These are phyloP conservation scores for Phlyctochytrium arcticum DNA, from an alignment of 192 early-diverging fungal genomes.

Conservation along the genomic window DNA sequence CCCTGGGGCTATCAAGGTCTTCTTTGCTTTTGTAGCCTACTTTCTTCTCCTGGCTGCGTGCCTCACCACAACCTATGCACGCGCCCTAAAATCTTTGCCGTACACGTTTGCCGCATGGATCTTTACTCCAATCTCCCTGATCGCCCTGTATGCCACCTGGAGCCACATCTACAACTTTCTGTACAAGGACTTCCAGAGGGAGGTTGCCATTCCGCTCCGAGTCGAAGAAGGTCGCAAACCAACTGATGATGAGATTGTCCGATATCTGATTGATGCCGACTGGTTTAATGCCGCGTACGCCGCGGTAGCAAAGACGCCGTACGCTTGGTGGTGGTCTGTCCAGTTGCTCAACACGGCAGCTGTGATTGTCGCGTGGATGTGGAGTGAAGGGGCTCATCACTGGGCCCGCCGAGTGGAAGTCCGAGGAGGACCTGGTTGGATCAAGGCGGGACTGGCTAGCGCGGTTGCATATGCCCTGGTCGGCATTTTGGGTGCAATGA, in stretches of 20 bases:
- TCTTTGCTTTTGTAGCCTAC: slow-evolving; percentile 13
- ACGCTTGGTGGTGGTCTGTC: slow-evolving; percentile 22
- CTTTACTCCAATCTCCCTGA: slow-evolving; percentile 5
- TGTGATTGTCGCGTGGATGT: slow-evolving; percentile 18
- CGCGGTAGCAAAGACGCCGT: slow-evolving; percentile 6
- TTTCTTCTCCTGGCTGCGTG: not conserved
- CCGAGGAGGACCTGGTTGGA: not conserved
- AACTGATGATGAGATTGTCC: not conserved
- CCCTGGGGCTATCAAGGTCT: not conserved
- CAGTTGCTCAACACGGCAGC: slow-evolving; percentile 24
- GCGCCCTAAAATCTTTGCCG: slow-evolving; percentile 4
- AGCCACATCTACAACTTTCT: slow-evolving; percentile 15
- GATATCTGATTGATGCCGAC: slow-evolving; percentile 15
- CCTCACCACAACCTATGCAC: slow-evolving; percentile 5
- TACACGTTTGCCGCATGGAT: slow-evolving; percentile 6
- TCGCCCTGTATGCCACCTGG: slow-evolving; percentile 22
- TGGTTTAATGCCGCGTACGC: slow-evolving; percentile 29
- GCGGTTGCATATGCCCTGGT: slow-evolving; percentile 13
- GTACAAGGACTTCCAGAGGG: slow-evolving; percentile 1
- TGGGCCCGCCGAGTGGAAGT: not conserved
- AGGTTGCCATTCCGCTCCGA: not conserved
- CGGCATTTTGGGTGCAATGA: slow-evolving; percentile 30
- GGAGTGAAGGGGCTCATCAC: slow-evolving; percentile 27
- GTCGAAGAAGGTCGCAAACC: not conserved
- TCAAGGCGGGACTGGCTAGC: slow-evolving; percentile 1